Base-by-base conservation (phyloP, 305 asterid genomes). In the Solanum aculeatissimum region DNA sequence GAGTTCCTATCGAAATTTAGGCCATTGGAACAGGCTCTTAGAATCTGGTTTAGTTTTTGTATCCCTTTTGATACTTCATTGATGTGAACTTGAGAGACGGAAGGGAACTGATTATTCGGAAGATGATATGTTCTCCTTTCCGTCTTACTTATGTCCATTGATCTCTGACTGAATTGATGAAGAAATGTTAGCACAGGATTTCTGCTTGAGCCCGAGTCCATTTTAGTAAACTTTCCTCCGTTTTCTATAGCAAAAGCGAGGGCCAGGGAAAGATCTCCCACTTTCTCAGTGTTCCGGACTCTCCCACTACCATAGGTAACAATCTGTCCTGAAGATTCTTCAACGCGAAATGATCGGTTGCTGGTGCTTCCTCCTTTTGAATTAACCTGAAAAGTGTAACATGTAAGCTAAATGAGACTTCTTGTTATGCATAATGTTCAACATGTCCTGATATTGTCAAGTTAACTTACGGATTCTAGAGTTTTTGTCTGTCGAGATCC, bases 31-130 rank as follows among this genome's bases (percentile, higher is more conserved):
- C 92, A 92, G 2, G 92, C 90, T 82, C 85, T 88, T 49, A 94
- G 79, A 81, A 94, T 90, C 89, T 93, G 95, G 85, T 94, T 92
- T 63, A 94, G 80, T 85, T 92, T 92, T 60, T 92, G 94, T 84
- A 94, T 92, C 66, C 97, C 98, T 89, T 90, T 93, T 1, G 98
- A 93, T 82, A 94, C 90, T 79, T 94, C 94, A 66, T 83, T 87
- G 79, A 93, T 86, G 70, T 92, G 98, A 80, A 92, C 75, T 40
- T 87, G 89, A 25, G 98, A 93, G 88, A 90, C 87, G 14, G 86
- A 85, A 25, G 95, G 92, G 62, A 87, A 82, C 84, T 90, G 94
- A 77, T 38, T 38, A 12, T 62, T 88, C 63, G 91, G 60, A 62
- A 54, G 54, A 23, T 83, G 80, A 7, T 71, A 80, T 43, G 83